Evolutionary conservation across 1,139 yeast genomes (phyloP), one percentile per base, ranked within the genome.

Genomic region (Saccharomyces hybrid): DNA sequence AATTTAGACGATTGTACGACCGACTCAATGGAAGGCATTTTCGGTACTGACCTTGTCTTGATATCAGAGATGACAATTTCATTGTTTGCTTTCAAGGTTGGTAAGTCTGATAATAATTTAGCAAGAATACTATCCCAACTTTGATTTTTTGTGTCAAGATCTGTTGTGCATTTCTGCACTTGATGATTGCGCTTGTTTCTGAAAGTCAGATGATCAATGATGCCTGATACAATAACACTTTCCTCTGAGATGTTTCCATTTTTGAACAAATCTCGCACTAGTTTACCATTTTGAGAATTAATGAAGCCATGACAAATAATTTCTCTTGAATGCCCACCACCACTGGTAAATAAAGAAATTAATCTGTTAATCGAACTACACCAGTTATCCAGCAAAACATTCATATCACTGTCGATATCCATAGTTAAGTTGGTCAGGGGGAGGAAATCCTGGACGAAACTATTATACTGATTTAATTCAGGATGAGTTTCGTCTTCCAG

Each of bases 251-350:
- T 53, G 6, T 53, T 38, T 12, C 55, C 57, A 1, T 64, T 60
- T 3, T 32, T 31, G 2, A 47, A 16, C 3, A 16, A 9, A 28
- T 41, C 38, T 9, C 46, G 19, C 1, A 72, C 59, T 32, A 78
- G 64, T 5, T 59, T 55, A 2, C 70, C 68, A 1, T 62, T 56
- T 0, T 64, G 56, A 1, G 73, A 58, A 60, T 78, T 71, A 19
- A 82, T 59, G 59, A 77, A 80, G 2, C 80, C 80, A 65, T 83
- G 86, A 4, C 82, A 77, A 52, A 81, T 67, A 4, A 85, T 65
- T 64, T 86, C 91, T 58, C 90, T 72, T 1, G 86, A 82, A 38
- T 38, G 44, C 11, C 44, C 44, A 55, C 78, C 78, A 0, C 86
- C 82, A 8, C 67, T 68, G 3, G 70, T 61, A 14, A 81, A 66